Evolutionary conservation across 345 rosid species (phyloP).

Genomic region (Eucalyptus regnans): DNA sequence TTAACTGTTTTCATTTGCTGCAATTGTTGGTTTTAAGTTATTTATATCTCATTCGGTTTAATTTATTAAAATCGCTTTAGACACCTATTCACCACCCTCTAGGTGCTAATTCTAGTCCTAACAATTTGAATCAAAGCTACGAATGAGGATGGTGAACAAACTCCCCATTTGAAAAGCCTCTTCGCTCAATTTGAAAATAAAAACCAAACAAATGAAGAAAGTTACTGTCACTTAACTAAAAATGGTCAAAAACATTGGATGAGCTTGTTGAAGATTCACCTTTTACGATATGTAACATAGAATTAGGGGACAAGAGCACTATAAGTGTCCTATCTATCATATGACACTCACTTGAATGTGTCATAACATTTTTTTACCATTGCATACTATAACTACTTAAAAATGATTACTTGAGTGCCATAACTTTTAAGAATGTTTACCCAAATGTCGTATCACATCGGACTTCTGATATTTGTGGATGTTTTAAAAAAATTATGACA

Average conservation of each 20-base stretch:
- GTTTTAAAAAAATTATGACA: background rate
- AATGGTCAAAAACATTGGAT: background rate
- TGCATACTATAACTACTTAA: rapidly evolving
- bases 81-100: too few species aligned
- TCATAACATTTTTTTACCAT: too few species aligned
- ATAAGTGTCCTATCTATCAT: background rate
- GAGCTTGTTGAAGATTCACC: background rate
- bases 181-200: background rate
- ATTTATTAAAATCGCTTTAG: too few species aligned
- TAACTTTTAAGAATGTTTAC: background rate
- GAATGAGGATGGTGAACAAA: too few species aligned
- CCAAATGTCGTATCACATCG: background rate
- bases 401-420: background rate
- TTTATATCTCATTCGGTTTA: too few species aligned
- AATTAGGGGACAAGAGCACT: background rate
- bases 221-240: background rate
- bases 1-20: too few species aligned
- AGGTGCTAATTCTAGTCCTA: too few species aligned
- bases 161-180: too few species aligned
- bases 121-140: background rate
- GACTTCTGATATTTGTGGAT: background rate
- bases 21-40: too few species aligned
- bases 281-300: background rate
- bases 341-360: rapidly evolving
- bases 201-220: background rate